Percentiles rank a stretch among this genome's conserved stretches.
Evolutionary conservation across 179 eudicot genomes (phyloP).

Genomic region (Carnegiea gigantea): DNA sequence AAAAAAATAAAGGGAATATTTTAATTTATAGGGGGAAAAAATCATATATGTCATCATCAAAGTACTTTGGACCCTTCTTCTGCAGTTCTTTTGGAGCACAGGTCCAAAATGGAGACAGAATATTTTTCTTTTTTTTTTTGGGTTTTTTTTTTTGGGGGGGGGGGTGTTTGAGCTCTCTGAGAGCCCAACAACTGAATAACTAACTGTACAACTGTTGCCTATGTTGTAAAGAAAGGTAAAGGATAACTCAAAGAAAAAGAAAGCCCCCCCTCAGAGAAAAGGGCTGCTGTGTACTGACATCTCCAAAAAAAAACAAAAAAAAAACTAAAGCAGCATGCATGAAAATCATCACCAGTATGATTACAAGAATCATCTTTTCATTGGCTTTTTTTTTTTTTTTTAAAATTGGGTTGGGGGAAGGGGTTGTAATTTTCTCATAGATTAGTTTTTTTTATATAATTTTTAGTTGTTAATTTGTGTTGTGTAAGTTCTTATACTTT

Average conservation of each 20-base stretch:
- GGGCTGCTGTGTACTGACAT: constrained; percentile 4
- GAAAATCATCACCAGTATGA: constrained; percentile 11
- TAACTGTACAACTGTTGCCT: constrained; percentile 31
- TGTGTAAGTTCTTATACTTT: background rate
- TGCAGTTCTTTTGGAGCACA: constrained; percentile 24
- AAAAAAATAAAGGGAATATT: constrained; percentile 15
- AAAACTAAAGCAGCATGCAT: background rate
- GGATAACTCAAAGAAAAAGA: constrained; percentile 18
- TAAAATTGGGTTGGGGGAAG: background rate
- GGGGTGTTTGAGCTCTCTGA: background rate
- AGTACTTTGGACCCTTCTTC: constrained; percentile 30
- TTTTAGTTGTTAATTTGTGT: background rate
- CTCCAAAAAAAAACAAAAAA: background rate
- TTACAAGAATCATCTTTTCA: constrained; percentile 9
- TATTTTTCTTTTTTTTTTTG: background rate
- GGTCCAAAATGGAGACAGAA: background rate
- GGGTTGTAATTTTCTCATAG: constrained; percentile 1
- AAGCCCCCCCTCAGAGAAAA: constrained; percentile 1
- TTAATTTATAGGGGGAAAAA: background rate
- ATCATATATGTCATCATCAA: constrained; percentile 18
- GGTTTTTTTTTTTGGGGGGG: background rate
- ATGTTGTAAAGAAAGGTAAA: constrained; percentile 33
- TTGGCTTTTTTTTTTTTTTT: background rate
- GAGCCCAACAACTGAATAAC: constrained; percentile 24
- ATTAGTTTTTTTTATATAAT: background rate